These are phyloP conservation scores for Podila clonocystis DNA, from an alignment of 192 early-diverging fungal genomes.

Conservation along the genomic window DNA sequence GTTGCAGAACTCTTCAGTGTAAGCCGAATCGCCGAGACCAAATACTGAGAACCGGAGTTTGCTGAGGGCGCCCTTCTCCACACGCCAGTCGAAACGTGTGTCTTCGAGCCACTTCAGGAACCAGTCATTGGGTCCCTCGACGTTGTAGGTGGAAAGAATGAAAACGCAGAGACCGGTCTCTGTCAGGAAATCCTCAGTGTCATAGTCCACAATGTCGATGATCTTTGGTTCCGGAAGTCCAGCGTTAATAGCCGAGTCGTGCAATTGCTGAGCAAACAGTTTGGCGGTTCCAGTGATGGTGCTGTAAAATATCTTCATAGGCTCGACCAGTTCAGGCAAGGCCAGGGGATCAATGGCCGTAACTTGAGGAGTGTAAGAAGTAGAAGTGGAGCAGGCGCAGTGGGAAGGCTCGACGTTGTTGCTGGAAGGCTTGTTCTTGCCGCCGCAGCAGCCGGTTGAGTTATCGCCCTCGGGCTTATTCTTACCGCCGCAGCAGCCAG, in stretches of 20 bases:
- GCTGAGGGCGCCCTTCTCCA: conserved; percentile 59
- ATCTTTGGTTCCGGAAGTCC: conserved; percentile 46
- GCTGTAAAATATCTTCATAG: conserved; percentile 67
- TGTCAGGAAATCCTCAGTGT: conserved; percentile 67
- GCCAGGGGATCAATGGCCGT: conserved; percentile 25
- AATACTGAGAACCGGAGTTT: conserved; percentile 72
- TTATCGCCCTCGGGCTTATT: conserved; percentile 40
- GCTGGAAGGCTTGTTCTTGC: conserved; percentile 24
- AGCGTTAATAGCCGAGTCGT: conserved; percentile 21
- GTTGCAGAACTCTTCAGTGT: conserved; percentile 67
- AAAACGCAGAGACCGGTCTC: conserved; percentile 68
- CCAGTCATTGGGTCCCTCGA: conserved; percentile 76
- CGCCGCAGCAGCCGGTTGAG: conserved; percentile 47
- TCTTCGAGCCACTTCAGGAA: conserved; percentile 74
- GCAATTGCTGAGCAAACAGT: conserved; percentile 56
- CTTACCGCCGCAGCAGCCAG: conserved; percentile 50
- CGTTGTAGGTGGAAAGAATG: conserved; percentile 72
- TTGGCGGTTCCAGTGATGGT: conserved; percentile 68
- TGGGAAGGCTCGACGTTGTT: background rate
- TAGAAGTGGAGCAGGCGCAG: conserved; percentile 22
- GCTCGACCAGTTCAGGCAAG: conserved; percentile 32
- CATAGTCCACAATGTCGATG: conserved; percentile 70
- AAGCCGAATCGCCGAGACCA: conserved; percentile 77
- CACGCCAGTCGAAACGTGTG: conserved; percentile 68
- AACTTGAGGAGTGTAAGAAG: background rate